These are phyloP conservation scores for Verbascum thapsus DNA, from an alignment of 257 asterid genomes.

Conservation along the genomic window DNA sequence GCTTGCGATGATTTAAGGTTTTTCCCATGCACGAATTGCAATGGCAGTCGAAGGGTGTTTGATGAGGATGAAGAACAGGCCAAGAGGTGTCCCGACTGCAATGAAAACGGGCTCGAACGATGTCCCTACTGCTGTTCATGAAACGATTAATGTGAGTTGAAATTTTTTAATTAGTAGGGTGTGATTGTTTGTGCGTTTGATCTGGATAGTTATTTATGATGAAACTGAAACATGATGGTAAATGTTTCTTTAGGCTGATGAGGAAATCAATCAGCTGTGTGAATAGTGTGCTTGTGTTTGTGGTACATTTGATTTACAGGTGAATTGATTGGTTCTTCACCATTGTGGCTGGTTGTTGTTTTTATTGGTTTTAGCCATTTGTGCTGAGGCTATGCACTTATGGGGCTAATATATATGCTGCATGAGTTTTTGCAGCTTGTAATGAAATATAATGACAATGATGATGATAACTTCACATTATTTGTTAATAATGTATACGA, in stretches of 20 bases:
- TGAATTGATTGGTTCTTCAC: slow-evolving; percentile 34
- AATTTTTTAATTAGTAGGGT: neutral
- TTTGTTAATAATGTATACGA: slow-evolving; percentile 13
- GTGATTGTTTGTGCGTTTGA: slow-evolving; percentile 25
- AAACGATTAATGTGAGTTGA: slow-evolving; percentile 8
- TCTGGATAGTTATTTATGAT: slow-evolving; percentile 17
- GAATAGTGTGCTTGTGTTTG: slow-evolving; percentile 35
- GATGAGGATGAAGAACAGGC: slow-evolving; percentile 49
- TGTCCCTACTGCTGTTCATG: slow-evolving; percentile 67
- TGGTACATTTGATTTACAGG: slow-evolving; percentile 20
- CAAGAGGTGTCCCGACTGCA: slow-evolving; percentile 54
- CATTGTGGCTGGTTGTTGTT: slow-evolving; percentile 22
- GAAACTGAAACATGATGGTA: slow-evolving; percentile 29
- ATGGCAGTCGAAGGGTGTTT: slow-evolving; percentile 57
- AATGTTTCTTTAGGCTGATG: slow-evolving; percentile 24
- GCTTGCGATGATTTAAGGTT: slow-evolving; percentile 58
- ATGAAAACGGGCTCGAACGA: slow-evolving; percentile 80
- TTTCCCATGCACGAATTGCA: slow-evolving; percentile 52
- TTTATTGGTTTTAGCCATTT: slow-evolving; percentile 21
- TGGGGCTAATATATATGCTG: slow-evolving; percentile 33
- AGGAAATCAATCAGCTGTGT: slow-evolving; percentile 23
- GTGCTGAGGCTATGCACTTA: slow-evolving; percentile 27
- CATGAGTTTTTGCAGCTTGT: slow-evolving; percentile 29
- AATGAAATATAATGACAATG: slow-evolving; percentile 20
- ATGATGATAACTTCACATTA: too few species aligned